Conservation (phyloP, 1,139 yeast genomes). For the Hemisphaericaspora subhashii region DNA sequence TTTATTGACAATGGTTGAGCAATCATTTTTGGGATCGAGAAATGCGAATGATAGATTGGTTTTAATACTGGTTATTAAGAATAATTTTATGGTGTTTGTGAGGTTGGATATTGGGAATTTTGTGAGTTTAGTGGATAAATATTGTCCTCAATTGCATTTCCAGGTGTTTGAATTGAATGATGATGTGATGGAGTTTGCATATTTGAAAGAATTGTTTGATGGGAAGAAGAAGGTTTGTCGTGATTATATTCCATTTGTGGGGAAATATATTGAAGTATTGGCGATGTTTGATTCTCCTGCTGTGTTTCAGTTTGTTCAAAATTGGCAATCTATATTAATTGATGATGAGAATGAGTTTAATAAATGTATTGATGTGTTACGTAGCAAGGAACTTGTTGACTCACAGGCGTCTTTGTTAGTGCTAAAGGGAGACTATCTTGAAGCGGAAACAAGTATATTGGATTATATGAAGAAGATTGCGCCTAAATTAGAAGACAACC, state of each 20-base stretch:
- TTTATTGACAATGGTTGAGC: slow-evolving; percentile 32
- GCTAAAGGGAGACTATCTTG: slow-evolving; percentile 20
- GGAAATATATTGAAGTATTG: slow-evolving; percentile 33
- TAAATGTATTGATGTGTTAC: slow-evolving; percentile 20
- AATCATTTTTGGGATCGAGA: slow-evolving; percentile 35
- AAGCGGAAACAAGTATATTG: slow-evolving; percentile 30
- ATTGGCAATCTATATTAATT: slow-evolving; percentile 15
- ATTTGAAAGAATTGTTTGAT: slow-evolving; percentile 25
- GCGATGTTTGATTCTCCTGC: slow-evolving; percentile 21
- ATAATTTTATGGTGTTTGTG: slow-evolving; percentile 39
- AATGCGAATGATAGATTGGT: slow-evolving; percentile 31
- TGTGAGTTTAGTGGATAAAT: slow-evolving; percentile 34
- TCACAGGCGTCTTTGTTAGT: slow-evolving; percentile 21
- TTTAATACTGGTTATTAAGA: slow-evolving; percentile 33
- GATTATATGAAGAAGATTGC: slow-evolving; percentile 18
- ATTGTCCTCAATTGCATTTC: slow-evolving; percentile 39
- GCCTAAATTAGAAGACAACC: slow-evolving; percentile 11
- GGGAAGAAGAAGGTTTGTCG: slow-evolving; percentile 3
- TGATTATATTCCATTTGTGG: slow-evolving; percentile 17
- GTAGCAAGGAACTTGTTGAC: slow-evolving; percentile 29
- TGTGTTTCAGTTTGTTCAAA: slow-evolving; percentile 20
- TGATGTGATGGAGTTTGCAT: slow-evolving; percentile 23
- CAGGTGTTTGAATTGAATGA: slow-evolving; percentile 32
- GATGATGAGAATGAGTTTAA: slow-evolving; percentile 19
- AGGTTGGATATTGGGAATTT: slow-evolving; percentile 35